phyloP scores from a whole-genome alignment of 495 filamentous ascomycete genomes.

The Neurospora africana region DNA sequence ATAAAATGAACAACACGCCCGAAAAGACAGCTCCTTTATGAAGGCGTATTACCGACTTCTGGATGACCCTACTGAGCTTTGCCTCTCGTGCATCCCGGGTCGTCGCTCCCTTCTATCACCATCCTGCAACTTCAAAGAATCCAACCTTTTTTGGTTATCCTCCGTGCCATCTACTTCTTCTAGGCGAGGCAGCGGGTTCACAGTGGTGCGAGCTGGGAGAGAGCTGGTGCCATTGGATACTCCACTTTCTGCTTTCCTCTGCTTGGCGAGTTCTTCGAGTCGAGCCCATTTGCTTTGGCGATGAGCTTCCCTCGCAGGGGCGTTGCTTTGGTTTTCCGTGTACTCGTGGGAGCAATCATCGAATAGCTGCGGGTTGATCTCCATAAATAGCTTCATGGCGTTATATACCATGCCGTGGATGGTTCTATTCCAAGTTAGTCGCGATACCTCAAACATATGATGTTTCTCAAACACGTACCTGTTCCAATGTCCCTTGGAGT shows the following conservation, averaged over 20 bases:
- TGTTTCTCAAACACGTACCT: slow-evolving; percentile 44
- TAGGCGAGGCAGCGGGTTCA: slow-evolving; percentile 27
- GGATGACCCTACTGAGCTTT: slow-evolving; percentile 39
- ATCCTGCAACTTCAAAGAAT: slow-evolving; percentile 77
- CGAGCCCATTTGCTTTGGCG: slow-evolving; percentile 80
- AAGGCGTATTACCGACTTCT: slow-evolving; percentile 22
- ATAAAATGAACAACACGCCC: not conserved
- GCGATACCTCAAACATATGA: too few relatives aligned
- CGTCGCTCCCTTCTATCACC: slow-evolving; percentile 35
- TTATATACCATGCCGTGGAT: slow-evolving; percentile 99
- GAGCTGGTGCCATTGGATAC: slow-evolving; percentile 4
- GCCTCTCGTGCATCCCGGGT: slow-evolving; percentile 36
- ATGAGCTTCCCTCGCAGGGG: slow-evolving; percentile 62
- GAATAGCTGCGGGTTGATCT: slow-evolving; percentile 97
- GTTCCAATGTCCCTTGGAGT: slow-evolving; percentile 99
- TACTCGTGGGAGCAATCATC: slow-evolving; percentile 98
- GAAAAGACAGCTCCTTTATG: not conserved
- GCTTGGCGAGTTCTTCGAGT: slow-evolving; percentile 67
- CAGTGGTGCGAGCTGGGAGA: slow-evolving; percentile 6
- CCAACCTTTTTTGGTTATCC: slow-evolving; percentile 73
- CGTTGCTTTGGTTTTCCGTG: slow-evolving; percentile 88
- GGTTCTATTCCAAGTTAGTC: slow-evolving; percentile 46
- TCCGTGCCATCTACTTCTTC: slow-evolving; percentile 70
- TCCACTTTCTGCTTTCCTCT: slow-evolving; percentile 35
- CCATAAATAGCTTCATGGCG: slow-evolving; percentile 99